Conservation (phyloP, 2,329 filamentous ascomycete genomes). For the Pyricularia grisea region DNA sequence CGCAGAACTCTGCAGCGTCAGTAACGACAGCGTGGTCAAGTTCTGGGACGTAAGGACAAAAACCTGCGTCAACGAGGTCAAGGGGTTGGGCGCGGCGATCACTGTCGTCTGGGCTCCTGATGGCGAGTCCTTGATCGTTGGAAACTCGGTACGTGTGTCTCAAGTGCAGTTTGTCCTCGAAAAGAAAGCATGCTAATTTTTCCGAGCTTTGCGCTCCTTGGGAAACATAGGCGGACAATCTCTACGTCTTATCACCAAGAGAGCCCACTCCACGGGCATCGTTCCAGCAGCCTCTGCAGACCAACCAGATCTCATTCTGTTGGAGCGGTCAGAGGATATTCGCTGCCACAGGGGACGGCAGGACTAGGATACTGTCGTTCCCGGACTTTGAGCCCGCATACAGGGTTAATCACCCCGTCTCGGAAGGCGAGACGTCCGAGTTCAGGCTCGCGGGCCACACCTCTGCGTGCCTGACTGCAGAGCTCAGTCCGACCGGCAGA, state of each 20-base stretch:
- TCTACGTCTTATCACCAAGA: conserved; percentile 54
- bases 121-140: conserved; percentile 60
- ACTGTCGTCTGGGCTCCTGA: conserved; percentile 67
- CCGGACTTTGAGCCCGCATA: conserved; percentile 51
- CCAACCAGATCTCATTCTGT: conserved; percentile 66
- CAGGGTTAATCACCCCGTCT: conserved; percentile 34
- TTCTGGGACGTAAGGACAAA: conserved; percentile 76
- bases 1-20: conserved; percentile 66
- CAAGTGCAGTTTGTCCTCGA: neutral
- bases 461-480: conserved; percentile 58
- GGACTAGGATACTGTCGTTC: conserved; percentile 60
- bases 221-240: conserved; percentile 42
- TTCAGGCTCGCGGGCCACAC: conserved; percentile 65
- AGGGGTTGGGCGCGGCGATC: conserved; percentile 56
- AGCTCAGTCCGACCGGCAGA: conserved; percentile 60
- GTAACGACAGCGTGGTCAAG: conserved; percentile 63
- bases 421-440: conserved; percentile 25
- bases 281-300: conserved; percentile 53
- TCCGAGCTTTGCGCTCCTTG: neutral
- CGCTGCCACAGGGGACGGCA: conserved; percentile 61
- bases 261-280: conserved; percentile 45
- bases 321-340: conserved; percentile 65
- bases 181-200: neutral
- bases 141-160: conserved; percentile 50
- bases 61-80: conserved; percentile 59